These are phyloP conservation scores for Hypoxylon rubiginosum DNA, from an alignment of 2,329 filamentous ascomycete species.

Conservation along the genomic window DNA sequence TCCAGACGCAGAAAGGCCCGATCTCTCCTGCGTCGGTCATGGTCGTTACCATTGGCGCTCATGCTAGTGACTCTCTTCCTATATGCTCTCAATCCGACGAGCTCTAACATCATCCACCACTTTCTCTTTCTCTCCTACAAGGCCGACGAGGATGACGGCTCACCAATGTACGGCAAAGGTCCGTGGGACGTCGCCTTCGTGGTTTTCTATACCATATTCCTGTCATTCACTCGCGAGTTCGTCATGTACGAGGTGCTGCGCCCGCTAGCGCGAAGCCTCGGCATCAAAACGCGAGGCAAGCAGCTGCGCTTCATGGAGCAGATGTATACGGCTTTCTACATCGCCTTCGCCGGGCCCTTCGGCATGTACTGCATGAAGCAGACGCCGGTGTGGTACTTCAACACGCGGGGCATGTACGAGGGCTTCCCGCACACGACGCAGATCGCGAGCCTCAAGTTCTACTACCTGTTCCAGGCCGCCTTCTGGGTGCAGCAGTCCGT, in stretches of 20 bases:
- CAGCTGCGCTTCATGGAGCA: conserved; percentile 96
- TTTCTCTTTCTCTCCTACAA: conserved; percentile 93
- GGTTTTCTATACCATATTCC: conserved; percentile 86
- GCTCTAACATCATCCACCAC: conserved; percentile 81
- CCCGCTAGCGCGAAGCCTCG: conserved; percentile 77
- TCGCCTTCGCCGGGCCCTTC: conserved; percentile 82
- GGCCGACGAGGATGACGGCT: conserved; percentile 57
- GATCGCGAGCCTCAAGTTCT: conserved; percentile 88
- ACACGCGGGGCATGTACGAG: conserved; percentile 91
- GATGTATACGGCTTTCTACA: conserved; percentile 93
- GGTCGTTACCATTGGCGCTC: conserved; percentile 67
- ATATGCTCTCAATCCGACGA: conserved; percentile 81
- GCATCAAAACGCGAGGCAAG: conserved; percentile 80
- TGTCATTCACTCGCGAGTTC: conserved; percentile 95
- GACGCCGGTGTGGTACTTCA: conserved; percentile 97
- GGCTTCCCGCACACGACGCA: conserved; percentile 86
- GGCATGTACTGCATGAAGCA: conserved; percentile 91
- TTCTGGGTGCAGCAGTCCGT: conserved; percentile 98
- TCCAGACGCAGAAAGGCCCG: conserved; percentile 23
- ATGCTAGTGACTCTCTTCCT: conserved; percentile 66
- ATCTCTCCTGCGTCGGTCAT: conserved; percentile 45
- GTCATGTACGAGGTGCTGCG: conserved; percentile 91
- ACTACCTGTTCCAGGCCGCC: conserved; percentile 93
- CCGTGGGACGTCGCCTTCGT: conserved; percentile 88
- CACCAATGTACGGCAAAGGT: conserved; percentile 88